A percentile compares a stretch with the other conserved stretches of the same genome.
phyloP scores from a whole-genome alignment of 2,329 filamentous ascomycete genomes.

The Conoideocrella luteorostrata region DNA sequence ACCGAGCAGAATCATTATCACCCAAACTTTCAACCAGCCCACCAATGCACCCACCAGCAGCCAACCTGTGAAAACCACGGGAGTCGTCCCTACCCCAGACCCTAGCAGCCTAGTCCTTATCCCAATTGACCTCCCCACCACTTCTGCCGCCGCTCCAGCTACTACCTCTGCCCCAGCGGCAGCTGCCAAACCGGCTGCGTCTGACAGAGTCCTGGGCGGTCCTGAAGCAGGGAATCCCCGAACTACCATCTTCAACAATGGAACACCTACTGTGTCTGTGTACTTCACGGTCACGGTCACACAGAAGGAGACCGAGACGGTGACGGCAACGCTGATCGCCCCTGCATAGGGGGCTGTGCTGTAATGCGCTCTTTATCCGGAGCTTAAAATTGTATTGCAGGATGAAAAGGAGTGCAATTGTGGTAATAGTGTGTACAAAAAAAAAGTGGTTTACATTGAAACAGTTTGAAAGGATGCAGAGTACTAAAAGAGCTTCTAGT shows the following conservation, averaged over 20 bases:
- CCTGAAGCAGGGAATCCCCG: slow-evolving; percentile 13
- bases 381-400: too few species aligned
- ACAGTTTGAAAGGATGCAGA: too few species aligned
- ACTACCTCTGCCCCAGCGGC: background rate
- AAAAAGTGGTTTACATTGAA: too few species aligned
- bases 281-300: slow-evolving; percentile 32
- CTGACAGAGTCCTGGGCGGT: slow-evolving; percentile 8
- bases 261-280: slow-evolving; percentile 29
- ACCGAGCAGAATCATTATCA: slow-evolving; percentile 16
- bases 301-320: slow-evolving; percentile 22
- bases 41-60: slow-evolving; percentile 11
- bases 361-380: too few species aligned
- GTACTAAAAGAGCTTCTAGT: too few species aligned
- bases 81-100: slow-evolving; percentile 4
- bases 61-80: slow-evolving; percentile 7
- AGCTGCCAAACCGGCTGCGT: slow-evolving; percentile 6
- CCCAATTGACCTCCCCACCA: slow-evolving; percentile 16
- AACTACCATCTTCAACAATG: slow-evolving; percentile 19
- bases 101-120: slow-evolving; percentile 21
- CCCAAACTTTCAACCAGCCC: slow-evolving; percentile 21
- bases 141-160: slow-evolving; percentile 5
- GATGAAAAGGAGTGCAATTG: too few species aligned
- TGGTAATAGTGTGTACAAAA: too few species aligned
- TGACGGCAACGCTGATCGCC: slow-evolving; percentile 20
- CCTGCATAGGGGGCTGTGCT: too few species aligned